Conservation (phyloP, 2,329 filamentous ascomycete genomes). For the Colletotrichum truncatum region DNA sequence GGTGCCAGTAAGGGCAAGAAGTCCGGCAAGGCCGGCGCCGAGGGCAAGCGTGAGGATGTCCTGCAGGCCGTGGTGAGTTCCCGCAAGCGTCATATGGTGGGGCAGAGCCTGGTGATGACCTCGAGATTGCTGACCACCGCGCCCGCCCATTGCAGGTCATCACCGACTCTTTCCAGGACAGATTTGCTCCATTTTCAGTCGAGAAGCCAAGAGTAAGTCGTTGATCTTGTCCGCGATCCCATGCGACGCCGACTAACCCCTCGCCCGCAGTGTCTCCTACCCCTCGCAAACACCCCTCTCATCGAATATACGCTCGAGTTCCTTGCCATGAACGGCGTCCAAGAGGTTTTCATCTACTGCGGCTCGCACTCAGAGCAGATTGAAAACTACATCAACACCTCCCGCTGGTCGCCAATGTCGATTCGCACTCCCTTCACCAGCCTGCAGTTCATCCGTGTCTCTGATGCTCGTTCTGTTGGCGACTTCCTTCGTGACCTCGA, state of each 20-base stretch:
- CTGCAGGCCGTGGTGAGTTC: slow-evolving; percentile 64
- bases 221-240: neutral
- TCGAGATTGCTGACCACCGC: slow-evolving; percentile 10
- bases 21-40: slow-evolving; percentile 57
- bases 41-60: slow-evolving; percentile 66
- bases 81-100: slow-evolving; percentile 35
- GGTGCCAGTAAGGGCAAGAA: slow-evolving; percentile 62
- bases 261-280: slow-evolving; percentile 79
- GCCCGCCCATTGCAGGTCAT: slow-evolving; percentile 69
- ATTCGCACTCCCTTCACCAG: slow-evolving; percentile 74
- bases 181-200: slow-evolving; percentile 89
- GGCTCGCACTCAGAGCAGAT: slow-evolving; percentile 87
- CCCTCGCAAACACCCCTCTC: slow-evolving; percentile 90
- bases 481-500: slow-evolving; percentile 96
- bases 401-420: slow-evolving; percentile 72
- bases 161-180: slow-evolving; percentile 92
- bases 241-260: slow-evolving; percentile 30
- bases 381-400: slow-evolving; percentile 84
- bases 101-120: slow-evolving; percentile 32
- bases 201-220: slow-evolving; percentile 82
- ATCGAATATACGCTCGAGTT: slow-evolving; percentile 99
- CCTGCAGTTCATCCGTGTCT: slow-evolving; percentile 85
- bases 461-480: slow-evolving; percentile 84
- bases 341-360: slow-evolving; percentile 92
- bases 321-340: slow-evolving; percentile 92